Evolutionary conservation across 2,329 filamentous ascomycete genomes (phyloP).

Genomic region (Colletotrichum sp.): DNA sequence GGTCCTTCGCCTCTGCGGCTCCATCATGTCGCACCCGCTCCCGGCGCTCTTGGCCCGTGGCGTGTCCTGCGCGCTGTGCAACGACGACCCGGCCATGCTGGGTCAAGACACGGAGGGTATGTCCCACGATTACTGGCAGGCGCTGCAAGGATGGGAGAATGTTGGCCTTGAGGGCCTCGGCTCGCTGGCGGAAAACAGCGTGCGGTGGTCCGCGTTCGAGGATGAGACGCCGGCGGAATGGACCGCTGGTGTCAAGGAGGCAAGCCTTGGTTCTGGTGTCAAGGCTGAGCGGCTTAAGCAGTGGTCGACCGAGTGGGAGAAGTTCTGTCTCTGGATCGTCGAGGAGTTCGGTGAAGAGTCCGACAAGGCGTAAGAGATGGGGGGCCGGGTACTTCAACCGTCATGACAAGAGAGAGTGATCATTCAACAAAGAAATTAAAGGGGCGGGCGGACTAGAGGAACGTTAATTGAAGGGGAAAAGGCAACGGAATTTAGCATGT

Average conservation of each 20-base stretch:
- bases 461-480: not conserved
- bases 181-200: slow-evolving; percentile 82
- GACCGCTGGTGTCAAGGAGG: slow-evolving; percentile 71
- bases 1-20: slow-evolving; percentile 72
- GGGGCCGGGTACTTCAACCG: not conserved
- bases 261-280: slow-evolving; percentile 68
- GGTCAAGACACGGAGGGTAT: slow-evolving; percentile 78
- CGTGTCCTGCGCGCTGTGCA: slow-evolving; percentile 76
- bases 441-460: not conserved
- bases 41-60: slow-evolving; percentile 79
- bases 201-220: slow-evolving; percentile 82
- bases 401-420: not conserved
- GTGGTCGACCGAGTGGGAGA: slow-evolving; percentile 79
- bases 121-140: slow-evolving; percentile 88
- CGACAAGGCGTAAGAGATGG: slow-evolving; percentile 22
- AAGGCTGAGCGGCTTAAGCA: slow-evolving; percentile 72
- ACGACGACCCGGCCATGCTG: slow-evolving; percentile 82
- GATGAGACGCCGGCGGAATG: slow-evolving; percentile 73
- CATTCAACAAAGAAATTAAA: not conserved
- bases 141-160: slow-evolving; percentile 82
- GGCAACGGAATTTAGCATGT: not conserved
- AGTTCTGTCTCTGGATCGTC: slow-evolving; percentile 84
- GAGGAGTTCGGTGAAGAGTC: slow-evolving; percentile 60
- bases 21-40: slow-evolving; percentile 74
- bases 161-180: slow-evolving; percentile 80